A percentile compares a stretch with the other conserved stretches of the same genome.
phyloP scores from a whole-genome alignment of 495 filamentous ascomycete genomes.

The Polyplosphaeria fusca region DNA sequence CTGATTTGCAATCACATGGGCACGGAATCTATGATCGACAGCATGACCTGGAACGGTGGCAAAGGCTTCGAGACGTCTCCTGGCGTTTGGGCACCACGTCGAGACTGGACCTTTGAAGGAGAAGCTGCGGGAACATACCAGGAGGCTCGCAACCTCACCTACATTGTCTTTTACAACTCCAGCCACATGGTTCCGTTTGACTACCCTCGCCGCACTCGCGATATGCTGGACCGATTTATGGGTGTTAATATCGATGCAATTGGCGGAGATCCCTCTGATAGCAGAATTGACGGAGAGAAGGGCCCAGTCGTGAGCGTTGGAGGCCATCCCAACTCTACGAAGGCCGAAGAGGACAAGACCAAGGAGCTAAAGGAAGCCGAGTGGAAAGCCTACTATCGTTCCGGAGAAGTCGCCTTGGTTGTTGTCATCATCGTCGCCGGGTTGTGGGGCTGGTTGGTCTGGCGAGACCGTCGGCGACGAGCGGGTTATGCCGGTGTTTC shows the following conservation, averaged over 20 bases:
- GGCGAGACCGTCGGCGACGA: slow-evolving; percentile 63
- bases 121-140: slow-evolving; percentile 90
- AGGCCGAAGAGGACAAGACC: slow-evolving; percentile 67
- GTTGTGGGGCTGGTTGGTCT: slow-evolving; percentile 83
- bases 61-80: slow-evolving; percentile 87
- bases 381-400: slow-evolving; percentile 88
- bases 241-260: slow-evolving; percentile 89
- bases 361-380: slow-evolving; percentile 78
- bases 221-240: slow-evolving; percentile 98
- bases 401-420: slow-evolving; percentile 83
- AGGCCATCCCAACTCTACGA: slow-evolving; percentile 76
- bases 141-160: slow-evolving; percentile 89
- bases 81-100: slow-evolving; percentile 84
- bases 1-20: slow-evolving; percentile 97
- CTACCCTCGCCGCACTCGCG: slow-evolving; percentile 76
- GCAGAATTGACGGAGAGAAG: slow-evolving; percentile 86
- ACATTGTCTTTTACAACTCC: slow-evolving; percentile 91
- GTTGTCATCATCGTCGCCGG: slow-evolving; percentile 76
- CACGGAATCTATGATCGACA: slow-evolving; percentile 85
- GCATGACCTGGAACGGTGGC: slow-evolving; percentile 86
- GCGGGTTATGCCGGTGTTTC: slow-evolving; percentile 49
- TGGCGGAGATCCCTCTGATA: slow-evolving; percentile 79
- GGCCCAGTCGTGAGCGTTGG: slow-evolving; percentile 79
- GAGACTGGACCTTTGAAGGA: slow-evolving; percentile 92
- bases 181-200: slow-evolving; percentile 98